These are phyloP conservation scores for Pontederia crassipes DNA, from an alignment of 176 grass and related monocot genomes.

Conservation along the genomic window DNA sequence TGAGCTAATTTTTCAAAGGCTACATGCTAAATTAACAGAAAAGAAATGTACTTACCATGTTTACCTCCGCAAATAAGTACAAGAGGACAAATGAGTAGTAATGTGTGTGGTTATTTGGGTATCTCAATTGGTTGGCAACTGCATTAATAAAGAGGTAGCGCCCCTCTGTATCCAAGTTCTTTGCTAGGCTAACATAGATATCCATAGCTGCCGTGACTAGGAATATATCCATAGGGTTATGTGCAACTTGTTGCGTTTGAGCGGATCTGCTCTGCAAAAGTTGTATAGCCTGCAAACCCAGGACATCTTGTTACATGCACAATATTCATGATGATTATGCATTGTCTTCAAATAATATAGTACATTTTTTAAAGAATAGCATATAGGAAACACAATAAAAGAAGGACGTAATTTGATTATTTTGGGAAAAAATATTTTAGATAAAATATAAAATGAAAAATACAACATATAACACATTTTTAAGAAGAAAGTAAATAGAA, in stretches of 20 bases:
- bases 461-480: no score
- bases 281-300: slow-evolving; percentile 55
- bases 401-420: no score
- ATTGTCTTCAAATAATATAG: no score
- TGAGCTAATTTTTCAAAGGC: no score
- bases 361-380: no score
- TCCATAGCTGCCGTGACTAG: slow-evolving; percentile 37
- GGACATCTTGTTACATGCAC: not conserved
- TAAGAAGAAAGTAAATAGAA: no score
- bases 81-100: slow-evolving; percentile 93
- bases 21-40: not conserved
- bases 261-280: slow-evolving; percentile 24
- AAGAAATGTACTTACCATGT: slow-evolving; percentile 35
- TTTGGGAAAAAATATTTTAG: no score
- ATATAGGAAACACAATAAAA: no score
- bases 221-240: slow-evolving; percentile 61
- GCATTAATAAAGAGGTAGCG: slow-evolving; percentile 84
- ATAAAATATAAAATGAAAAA: no score
- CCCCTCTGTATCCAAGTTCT: slow-evolving; percentile 81
- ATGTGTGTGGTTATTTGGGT: slow-evolving; percentile 94
- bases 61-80: slow-evolving; percentile 78
- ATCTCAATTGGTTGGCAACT: slow-evolving; percentile 77
- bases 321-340: no score
- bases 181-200: slow-evolving; percentile 67
- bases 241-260: slow-evolving; percentile 61